A percentile compares a stretch with the other conserved stretches of the same genome.
Evolutionary conservation across 2,329 filamentous ascomycete species (phyloP).

Genomic region (Monosporascus ibericus): DNA sequence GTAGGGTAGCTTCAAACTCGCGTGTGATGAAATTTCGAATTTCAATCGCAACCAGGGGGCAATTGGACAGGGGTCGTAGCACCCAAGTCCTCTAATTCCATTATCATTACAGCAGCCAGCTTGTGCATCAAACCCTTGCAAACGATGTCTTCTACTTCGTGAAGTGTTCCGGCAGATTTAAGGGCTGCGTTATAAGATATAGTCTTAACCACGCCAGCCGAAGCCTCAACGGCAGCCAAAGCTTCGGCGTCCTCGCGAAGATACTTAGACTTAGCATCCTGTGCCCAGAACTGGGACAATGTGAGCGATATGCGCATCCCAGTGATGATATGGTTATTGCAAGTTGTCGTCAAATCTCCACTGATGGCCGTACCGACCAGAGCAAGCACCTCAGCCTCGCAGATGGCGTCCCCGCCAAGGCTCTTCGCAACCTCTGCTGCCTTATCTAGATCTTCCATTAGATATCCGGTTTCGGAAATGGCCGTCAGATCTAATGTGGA

Average conservation of each 20-base stretch:
- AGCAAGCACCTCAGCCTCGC: slow-evolving; percentile 47
- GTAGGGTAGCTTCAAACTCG: slow-evolving; percentile 43
- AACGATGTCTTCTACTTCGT: slow-evolving; percentile 40
- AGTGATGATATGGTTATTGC: slow-evolving; percentile 46
- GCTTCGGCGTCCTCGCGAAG: slow-evolving; percentile 37
- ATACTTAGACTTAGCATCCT: slow-evolving; percentile 48
- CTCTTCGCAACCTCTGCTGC: slow-evolving; percentile 43
- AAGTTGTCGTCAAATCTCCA: slow-evolving; percentile 34
- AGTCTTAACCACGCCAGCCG: slow-evolving; percentile 14
- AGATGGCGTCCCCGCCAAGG: slow-evolving; percentile 42
- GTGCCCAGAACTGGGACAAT: slow-evolving; percentile 45
- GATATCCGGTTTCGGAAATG: slow-evolving; percentile 43
- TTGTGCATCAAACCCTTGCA: slow-evolving; percentile 40
- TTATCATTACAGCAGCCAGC: slow-evolving; percentile 42
- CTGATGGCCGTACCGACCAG: slow-evolving; percentile 45
- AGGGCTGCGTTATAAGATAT: slow-evolving; percentile 40
- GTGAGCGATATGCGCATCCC: slow-evolving; percentile 44
- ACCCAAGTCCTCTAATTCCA: slow-evolving; percentile 43
- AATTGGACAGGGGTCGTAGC: slow-evolving; percentile 34
- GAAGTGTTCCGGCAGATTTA: slow-evolving; percentile 34
- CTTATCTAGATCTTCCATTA: slow-evolving; percentile 39
- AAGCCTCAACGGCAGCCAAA: slow-evolving; percentile 28
- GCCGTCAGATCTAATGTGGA: slow-evolving; percentile 47
- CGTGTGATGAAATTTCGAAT: slow-evolving; percentile 45
- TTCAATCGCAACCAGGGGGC: slow-evolving; percentile 41